These are phyloP conservation scores for Mycosarcoma mackinlayi DNA, from an alignment of 1,284 basidiomycete species.

Conservation along the genomic window DNA sequence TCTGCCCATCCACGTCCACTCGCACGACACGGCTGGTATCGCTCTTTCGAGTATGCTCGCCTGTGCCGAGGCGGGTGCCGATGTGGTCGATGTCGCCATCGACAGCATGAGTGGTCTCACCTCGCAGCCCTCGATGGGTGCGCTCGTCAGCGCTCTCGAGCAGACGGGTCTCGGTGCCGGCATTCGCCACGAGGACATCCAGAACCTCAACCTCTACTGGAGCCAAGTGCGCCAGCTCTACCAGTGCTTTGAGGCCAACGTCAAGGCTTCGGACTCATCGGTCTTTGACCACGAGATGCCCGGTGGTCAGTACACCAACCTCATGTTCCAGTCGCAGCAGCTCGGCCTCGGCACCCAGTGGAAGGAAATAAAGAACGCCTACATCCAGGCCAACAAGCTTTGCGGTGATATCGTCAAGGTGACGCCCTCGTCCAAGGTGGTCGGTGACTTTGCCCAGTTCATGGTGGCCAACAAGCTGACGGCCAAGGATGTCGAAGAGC, in stretches of 20 bases:
- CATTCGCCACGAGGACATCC: slow-evolving; percentile 96
- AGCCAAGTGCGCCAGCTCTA: slow-evolving; percentile 95
- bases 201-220: slow-evolving; percentile 98
- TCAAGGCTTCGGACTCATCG: slow-evolving; percentile 84
- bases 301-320: slow-evolving; percentile 77
- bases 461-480: slow-evolving; percentile 95
- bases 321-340: slow-evolving; percentile 94
- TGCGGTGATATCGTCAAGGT: slow-evolving; percentile 99
- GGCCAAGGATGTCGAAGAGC: slow-evolving; percentile 85
- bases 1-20: slow-evolving; percentile 98
- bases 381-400: slow-evolving; percentile 76
- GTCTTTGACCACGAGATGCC: slow-evolving; percentile 99
- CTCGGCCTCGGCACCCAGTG: slow-evolving; percentile 97
- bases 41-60: slow-evolving; percentile 96
- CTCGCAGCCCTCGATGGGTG: slow-evolving; percentile 98
- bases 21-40: slow-evolving; percentile 99
- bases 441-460: slow-evolving; percentile 96
- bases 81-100: slow-evolving; percentile 97
- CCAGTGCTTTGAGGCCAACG: slow-evolving; percentile 97
- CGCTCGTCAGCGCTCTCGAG: slow-evolving; percentile 91
- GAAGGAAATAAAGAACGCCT: slow-evolving; percentile 98
- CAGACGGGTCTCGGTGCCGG: slow-evolving; percentile 95
- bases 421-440: slow-evolving; percentile 98
- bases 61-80: slow-evolving; percentile 92
- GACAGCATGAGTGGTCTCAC: slow-evolving; percentile 96